Percentiles rank a stretch among this genome's conserved stretches.
phyloP scores from a whole-genome alignment of 106 monocot species.

The Hemerocallis citrina region DNA sequence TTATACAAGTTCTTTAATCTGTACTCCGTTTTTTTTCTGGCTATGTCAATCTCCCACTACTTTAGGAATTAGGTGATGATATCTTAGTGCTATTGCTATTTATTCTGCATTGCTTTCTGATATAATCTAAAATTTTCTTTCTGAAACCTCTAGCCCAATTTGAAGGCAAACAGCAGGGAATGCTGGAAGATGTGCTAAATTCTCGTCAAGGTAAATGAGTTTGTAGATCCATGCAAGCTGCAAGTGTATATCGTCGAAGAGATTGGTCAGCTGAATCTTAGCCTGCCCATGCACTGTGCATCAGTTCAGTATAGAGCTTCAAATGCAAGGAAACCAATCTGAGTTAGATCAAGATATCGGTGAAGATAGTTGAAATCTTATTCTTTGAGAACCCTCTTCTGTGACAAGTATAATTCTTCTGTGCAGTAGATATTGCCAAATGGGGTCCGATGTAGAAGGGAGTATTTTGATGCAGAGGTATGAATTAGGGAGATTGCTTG shows the following conservation, averaged over 20 bases:
- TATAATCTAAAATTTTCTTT: too few species aligned
- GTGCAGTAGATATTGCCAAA: neutral
- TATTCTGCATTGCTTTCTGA: too few species aligned
- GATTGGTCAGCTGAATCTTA: neutral
- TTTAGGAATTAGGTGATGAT: too few species aligned
- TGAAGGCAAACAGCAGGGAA: constrained; percentile 15
- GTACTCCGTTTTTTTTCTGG: too few species aligned
- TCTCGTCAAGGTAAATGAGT: neutral
- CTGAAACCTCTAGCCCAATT: too few species aligned
- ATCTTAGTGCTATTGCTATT: too few species aligned
- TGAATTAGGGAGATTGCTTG: too few species aligned
- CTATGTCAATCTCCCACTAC: too few species aligned
- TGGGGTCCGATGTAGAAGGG: too few species aligned
- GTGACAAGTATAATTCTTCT: neutral
- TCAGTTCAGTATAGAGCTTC: constrained; percentile 9
- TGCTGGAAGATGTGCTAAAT: constrained; percentile 44
- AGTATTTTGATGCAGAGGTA: too few species aligned
- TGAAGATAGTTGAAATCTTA: constrained; percentile 30
- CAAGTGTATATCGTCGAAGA: constrained; percentile 19
- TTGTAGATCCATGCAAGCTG: neutral
- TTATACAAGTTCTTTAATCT: too few species aligned
- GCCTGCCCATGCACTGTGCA: constrained; percentile 6
- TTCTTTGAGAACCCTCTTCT: neutral
- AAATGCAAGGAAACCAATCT: constrained; percentile 1
- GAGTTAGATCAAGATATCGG: constrained; percentile 11